Evolutionary conservation across 163 green algal genomes (phyloP).

Genomic region (Dunaliella salina): DNA sequence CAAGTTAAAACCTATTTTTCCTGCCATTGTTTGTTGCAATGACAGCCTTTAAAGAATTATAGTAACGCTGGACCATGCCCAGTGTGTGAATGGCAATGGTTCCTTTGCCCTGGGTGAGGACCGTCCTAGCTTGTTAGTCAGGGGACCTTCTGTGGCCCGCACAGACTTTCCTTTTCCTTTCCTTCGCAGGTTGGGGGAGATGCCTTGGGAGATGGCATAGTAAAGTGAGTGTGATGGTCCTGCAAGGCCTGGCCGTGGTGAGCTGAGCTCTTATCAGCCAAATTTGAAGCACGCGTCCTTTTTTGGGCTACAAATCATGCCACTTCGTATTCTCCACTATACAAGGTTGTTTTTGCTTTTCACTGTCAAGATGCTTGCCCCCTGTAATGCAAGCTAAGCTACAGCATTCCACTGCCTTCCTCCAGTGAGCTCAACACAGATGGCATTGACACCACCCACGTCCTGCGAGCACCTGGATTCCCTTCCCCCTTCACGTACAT

Average conservation of each 20-base stretch:
- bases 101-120: too few relatives aligned
- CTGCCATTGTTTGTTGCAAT: too few relatives aligned
- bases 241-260: too few relatives aligned
- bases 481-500: conserved; percentile 97
- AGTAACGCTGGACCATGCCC: too few relatives aligned
- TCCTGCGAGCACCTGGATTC: conserved; percentile 57
- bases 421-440: conserved; percentile 74
- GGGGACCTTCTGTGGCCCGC: too few relatives aligned
- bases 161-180: too few relatives aligned
- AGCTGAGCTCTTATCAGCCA: too few relatives aligned
- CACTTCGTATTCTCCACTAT: neutral
- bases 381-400: neutral
- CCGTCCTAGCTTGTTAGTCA: too few relatives aligned
- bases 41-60: too few relatives aligned
- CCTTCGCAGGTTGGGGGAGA: conserved; percentile 74
- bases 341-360: neutral
- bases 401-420: neutral
- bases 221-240: conserved; percentile 26
- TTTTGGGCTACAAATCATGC: neutral
- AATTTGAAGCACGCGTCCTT: too few relatives aligned
- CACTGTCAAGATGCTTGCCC: neutral
- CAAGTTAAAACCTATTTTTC: too few relatives aligned
- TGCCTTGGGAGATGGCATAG: conserved; percentile 70
- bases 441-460: conserved; percentile 64
- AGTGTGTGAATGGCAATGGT: too few relatives aligned